A percentile compares a stretch with the other conserved stretches of the same genome.
These are phyloP conservation scores for Thozetella sp. DNA, from an alignment of 495 filamentous ascomycete genomes.

Conservation along the genomic window DNA sequence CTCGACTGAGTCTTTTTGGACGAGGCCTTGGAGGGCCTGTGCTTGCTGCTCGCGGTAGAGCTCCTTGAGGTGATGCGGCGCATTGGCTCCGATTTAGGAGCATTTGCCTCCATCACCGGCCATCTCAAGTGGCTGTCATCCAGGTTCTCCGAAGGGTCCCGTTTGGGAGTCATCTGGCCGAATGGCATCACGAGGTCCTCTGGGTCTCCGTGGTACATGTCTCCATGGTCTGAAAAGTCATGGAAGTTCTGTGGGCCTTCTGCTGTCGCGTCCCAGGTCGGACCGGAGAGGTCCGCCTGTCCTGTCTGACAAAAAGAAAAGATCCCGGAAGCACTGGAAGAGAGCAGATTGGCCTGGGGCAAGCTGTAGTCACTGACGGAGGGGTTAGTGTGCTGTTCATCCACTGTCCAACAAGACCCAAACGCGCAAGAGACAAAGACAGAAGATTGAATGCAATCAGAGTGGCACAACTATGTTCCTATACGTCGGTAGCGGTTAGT, in stretches of 20 bases:
- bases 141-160: slow-evolving; percentile 43
- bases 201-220: slow-evolving; percentile 38
- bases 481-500: slow-evolving; percentile 28
- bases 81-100: slow-evolving; percentile 46
- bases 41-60: slow-evolving; percentile 49
- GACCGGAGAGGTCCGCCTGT: slow-evolving; percentile 50
- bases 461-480: slow-evolving; percentile 54
- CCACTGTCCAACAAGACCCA: slow-evolving; percentile 28
- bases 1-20: slow-evolving; percentile 43
- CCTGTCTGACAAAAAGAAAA: slow-evolving; percentile 57
- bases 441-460: slow-evolving; percentile 29
- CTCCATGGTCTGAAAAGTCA: slow-evolving; percentile 32
- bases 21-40: slow-evolving; percentile 44
- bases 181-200: slow-evolving; percentile 50
- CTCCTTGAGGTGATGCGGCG: slow-evolving; percentile 45
- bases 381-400: slow-evolving; percentile 53
- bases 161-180: slow-evolving; percentile 50
- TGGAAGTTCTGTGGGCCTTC: slow-evolving; percentile 57
- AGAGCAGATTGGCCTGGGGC: slow-evolving; percentile 46
- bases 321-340: slow-evolving; percentile 46
- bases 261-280: slow-evolving; percentile 51
- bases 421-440: slow-evolving; percentile 32
- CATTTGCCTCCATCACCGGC: slow-evolving; percentile 32
- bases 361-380: slow-evolving; percentile 52
- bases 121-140: slow-evolving; percentile 48